phyloP scores from a whole-genome alignment of 1,284 basidiomycete species.

The Golubevia pallescens region DNA sequence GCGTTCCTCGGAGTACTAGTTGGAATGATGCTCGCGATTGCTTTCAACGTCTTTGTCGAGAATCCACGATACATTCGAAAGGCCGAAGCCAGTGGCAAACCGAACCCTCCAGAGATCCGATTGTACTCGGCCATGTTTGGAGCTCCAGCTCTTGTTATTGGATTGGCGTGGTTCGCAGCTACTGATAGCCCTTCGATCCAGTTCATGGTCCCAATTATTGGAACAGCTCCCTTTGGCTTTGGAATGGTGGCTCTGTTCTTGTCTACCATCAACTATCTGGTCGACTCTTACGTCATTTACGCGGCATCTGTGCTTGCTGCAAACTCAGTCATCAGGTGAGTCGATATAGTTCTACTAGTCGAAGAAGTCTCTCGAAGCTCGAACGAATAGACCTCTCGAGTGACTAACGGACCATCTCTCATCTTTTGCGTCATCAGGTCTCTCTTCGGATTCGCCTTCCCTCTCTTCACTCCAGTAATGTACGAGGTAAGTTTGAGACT shows the following conservation, averaged over 20 bases:
- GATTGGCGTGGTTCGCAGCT: slow-evolving; percentile 65
- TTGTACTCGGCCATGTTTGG: slow-evolving; percentile 48
- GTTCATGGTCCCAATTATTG: slow-evolving; percentile 53
- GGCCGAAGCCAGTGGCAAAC: slow-evolving; percentile 6
- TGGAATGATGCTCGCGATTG: slow-evolving; percentile 17
- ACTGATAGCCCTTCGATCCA: slow-evolving; percentile 63
- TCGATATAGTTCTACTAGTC: no score
- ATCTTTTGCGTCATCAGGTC: not conserved
- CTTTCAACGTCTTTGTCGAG: slow-evolving; percentile 30
- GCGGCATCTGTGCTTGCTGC: slow-evolving; percentile 11
- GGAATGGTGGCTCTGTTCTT: slow-evolving; percentile 31
- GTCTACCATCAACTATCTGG: slow-evolving; percentile 12
- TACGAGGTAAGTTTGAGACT: slow-evolving; percentile 7
- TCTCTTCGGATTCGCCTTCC: slow-evolving; percentile 1
- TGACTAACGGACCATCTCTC: no score
- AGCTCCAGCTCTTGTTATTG: slow-evolving; percentile 61
- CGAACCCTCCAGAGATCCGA: slow-evolving; percentile 24
- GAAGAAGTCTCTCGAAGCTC: no score
- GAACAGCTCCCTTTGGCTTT: slow-evolving; percentile 24
- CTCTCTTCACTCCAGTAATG: slow-evolving; percentile 14
- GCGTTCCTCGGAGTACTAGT: slow-evolving; percentile 25
- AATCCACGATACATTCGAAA: slow-evolving; percentile 20
- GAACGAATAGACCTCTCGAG: no score
- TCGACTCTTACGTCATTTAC: slow-evolving; percentile 43
- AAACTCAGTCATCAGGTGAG: not conserved